Evolutionary conservation across 805 yeast genomes (phyloP).

Genomic region (Cyberlindnera petersonii): DNA sequence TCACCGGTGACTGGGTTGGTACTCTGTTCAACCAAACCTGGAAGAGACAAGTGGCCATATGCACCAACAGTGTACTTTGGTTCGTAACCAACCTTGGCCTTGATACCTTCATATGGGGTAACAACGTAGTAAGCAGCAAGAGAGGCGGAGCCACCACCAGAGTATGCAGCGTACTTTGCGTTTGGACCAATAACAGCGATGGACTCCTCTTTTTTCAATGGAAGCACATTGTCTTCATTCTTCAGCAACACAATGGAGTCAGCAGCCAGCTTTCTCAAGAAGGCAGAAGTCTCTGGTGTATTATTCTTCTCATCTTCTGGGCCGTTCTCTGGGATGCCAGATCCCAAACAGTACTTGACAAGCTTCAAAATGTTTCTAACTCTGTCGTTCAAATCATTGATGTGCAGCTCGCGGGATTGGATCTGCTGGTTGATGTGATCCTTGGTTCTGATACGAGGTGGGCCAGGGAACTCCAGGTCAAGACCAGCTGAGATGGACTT

Average conservation of each 20-base stretch:
- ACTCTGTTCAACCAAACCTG: conserved; percentile 27
- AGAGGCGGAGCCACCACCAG: conserved; percentile 63
- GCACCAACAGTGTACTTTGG: conserved; percentile 32
- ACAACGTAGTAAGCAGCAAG: conserved; percentile 43
- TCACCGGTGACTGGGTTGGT: conserved; percentile 14
- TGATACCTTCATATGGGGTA: conserved; percentile 45
- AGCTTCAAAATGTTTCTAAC: conserved; percentile 44
- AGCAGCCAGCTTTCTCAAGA: conserved; percentile 40
- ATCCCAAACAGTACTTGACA: conserved; percentile 39
- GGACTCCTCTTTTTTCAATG: conserved; percentile 41
- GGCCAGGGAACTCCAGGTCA: conserved; percentile 65
- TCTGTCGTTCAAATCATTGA: conserved; percentile 43
- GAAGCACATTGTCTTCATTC: conserved; percentile 45
- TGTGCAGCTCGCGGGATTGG: conserved; percentile 37
- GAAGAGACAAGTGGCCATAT: conserved; percentile 30
- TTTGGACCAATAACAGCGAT: conserved; percentile 56
- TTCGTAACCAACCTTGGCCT: conserved; percentile 21
- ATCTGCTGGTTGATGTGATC: conserved; percentile 36
- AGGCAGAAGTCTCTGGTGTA: conserved; percentile 38
- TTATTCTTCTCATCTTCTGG: conserved; percentile 37
- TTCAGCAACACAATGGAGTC: conserved; percentile 55
- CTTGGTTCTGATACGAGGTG: conserved; percentile 40
- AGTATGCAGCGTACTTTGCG: conserved; percentile 44
- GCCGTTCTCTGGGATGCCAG: conserved; percentile 40
- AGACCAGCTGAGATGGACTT: conserved; percentile 48